Evolutionary conservation across 176 grass and related monocot species (phyloP).

Genomic region (Canna indica): DNA sequence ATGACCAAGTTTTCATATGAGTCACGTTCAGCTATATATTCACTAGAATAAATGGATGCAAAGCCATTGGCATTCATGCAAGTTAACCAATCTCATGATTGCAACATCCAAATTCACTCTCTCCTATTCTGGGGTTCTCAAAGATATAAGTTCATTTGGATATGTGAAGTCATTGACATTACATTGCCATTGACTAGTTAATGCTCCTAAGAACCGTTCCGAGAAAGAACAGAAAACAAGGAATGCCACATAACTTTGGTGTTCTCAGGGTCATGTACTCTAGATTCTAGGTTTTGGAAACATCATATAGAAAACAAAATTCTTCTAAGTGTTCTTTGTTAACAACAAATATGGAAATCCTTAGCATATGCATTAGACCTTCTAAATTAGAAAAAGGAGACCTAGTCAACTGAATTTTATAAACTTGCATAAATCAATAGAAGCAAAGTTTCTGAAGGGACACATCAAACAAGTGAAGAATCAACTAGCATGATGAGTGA

Average conservation of each 20-base stretch:
- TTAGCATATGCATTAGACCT: background rate
- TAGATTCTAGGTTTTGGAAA: too few species aligned
- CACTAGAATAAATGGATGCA: too few species aligned
- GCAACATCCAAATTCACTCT: background rate
- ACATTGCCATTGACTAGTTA: background rate
- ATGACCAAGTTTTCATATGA: too few species aligned
- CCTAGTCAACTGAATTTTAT: too few species aligned
- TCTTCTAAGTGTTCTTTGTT: background rate
- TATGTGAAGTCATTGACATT: background rate
- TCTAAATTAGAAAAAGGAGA: too few species aligned
- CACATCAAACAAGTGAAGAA: background rate
- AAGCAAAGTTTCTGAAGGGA: too few species aligned
- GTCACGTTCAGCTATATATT: too few species aligned
- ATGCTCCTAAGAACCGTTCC: background rate
- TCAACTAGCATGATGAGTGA: too few species aligned
- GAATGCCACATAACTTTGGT: background rate
- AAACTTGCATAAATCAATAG: too few species aligned
- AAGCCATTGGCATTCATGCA: background rate
- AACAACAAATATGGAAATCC: background rate
- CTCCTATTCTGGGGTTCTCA: background rate
- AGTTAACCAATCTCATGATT: background rate
- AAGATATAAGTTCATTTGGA: background rate
- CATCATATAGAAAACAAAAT: too few species aligned
- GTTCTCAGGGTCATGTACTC: too few species aligned
- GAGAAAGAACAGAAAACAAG: background rate